Base-by-base conservation (phyloP, 2,329 filamentous ascomycete species). In the Curvularia sp. region DNA sequence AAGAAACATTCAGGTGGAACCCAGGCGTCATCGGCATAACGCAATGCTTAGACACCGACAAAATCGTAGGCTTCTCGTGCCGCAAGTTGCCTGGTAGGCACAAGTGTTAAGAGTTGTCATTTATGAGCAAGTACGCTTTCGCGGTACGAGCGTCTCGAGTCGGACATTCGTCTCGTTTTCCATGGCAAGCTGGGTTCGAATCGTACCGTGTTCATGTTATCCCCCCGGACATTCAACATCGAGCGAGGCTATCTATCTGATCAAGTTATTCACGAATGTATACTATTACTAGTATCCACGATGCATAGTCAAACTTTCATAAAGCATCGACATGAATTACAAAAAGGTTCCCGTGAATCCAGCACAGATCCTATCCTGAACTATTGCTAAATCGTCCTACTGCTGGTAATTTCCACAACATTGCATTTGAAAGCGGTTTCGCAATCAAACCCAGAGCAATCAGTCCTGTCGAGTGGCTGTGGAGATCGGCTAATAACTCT, bases 1-100 rank as follows among this genome's bases (percentile, higher is more conserved):
- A 21, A 53, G 47, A 47, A 55, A 57, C 5, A 15, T 57, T 9
- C 52, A 59, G n/a, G 28, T 45, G 42, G 57, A 50, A 25, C 53
- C 48, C 7, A 27, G 57, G 39, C 53, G 51, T 18, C 42, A 30
- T 21, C 32, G 52, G n/a, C 51, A 49, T 36, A 42, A 38, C 23
- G 19, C 32, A 5, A 34, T 60, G 28, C 42, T 53, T 3, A 51
- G 46, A 38, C 50, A 42, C 12, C 42, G 49, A 28, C 47, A 54
- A 25, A 55, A 55, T n/a, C 41, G 19, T 21, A 10, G 48, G 28
- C 21, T 38, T n/a, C 15, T 53, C 5, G 13, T 52, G 3, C 36
- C 53, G 28, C 38, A 45, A 19, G 39, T 57, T 15, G 28, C n/a
- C 9, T 55, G 27, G 30, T 49, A 39, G 34, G 30, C 12, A 28